These are phyloP conservation scores for Lentinus brumalis DNA, from an alignment of 768 basidiomycete species.

Conservation along the genomic window DNA sequence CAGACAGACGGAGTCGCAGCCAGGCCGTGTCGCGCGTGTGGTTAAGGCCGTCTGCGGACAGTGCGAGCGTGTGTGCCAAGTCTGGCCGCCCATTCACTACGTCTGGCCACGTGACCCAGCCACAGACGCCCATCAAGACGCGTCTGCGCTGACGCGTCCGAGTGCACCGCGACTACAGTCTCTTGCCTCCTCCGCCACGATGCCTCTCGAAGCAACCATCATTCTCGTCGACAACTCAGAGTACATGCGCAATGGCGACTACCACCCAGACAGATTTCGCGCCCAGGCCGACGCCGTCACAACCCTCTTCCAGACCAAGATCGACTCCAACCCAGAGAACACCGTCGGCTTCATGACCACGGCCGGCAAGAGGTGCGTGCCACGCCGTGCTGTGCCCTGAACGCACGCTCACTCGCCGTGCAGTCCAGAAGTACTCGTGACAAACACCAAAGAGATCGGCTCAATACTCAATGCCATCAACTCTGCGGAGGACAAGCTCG, in stretches of 20 bases:
- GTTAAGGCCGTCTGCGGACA: neutral
- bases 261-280: constrained; percentile 81
- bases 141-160: constrained; percentile 22
- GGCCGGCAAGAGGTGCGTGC: constrained; percentile 86
- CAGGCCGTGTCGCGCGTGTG: neutral
- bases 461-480: constrained; percentile 85
- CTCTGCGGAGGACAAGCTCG: constrained; percentile 66
- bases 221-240: constrained; percentile 97
- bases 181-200: constrained; percentile 40
- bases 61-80: neutral
- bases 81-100: neutral
- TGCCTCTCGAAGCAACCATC: constrained; percentile 98
- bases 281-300: constrained; percentile 93
- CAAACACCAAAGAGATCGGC: constrained; percentile 93
- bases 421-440: constrained; percentile 95
- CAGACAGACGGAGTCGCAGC: neutral
- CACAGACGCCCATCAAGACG: constrained; percentile 16
- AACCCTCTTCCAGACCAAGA: constrained; percentile 89
- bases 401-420: neutral
- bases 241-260: constrained; percentile 96
- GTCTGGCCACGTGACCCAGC: constrained; percentile 7
- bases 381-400: neutral
- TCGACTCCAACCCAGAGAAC: constrained; percentile 95
- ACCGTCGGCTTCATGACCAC: constrained; percentile 98
- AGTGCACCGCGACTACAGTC: constrained; percentile 2